phyloP scores from a whole-genome alignment of 495 filamentous ascomycete genomes.

The Hyaloscypha finlandica region DNA sequence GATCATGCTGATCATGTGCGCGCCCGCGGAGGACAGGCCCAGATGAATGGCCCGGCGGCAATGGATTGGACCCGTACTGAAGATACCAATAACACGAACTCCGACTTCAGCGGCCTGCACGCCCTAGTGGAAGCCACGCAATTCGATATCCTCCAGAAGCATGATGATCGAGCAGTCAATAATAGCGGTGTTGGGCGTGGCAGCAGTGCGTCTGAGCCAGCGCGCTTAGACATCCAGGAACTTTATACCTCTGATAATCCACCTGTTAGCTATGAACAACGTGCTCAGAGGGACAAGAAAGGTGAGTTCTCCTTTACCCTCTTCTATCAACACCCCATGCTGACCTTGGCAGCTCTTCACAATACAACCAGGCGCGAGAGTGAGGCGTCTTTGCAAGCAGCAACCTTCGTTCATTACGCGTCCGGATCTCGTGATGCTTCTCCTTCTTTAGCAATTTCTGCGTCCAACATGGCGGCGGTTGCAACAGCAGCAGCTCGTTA shows the following conservation, averaged over 20 bases:
- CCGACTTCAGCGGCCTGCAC: constrained; percentile 54
- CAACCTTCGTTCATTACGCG: constrained; percentile 11
- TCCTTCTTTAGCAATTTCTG: constrained; percentile 28
- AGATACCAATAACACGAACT: not conserved
- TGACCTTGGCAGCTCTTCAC: constrained; percentile 9
- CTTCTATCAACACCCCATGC: not conserved
- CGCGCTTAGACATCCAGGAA: constrained; percentile 42
- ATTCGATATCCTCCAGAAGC: constrained; percentile 56
- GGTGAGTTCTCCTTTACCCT: constrained; percentile 25
- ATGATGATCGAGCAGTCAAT: constrained; percentile 40
- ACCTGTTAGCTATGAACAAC: constrained; percentile 41
- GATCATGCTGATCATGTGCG: constrained; percentile 42
- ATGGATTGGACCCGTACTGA: constrained; percentile 58
- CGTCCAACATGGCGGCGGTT: constrained; percentile 27
- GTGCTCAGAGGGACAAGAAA: constrained; percentile 37
- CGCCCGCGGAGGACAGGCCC: constrained; percentile 36
- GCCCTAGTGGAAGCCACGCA: constrained; percentile 83
- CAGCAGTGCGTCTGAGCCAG: constrained; percentile 19
- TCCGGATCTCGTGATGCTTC: constrained; percentile 24
- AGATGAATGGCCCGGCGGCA: constrained; percentile 42
- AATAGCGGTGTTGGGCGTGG: constrained; percentile 21
- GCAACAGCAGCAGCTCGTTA: constrained; percentile 52
- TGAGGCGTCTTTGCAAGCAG: constrained; percentile 13
- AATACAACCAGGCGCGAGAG: constrained; percentile 23
- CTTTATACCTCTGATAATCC: constrained; percentile 51